Evolutionary conservation across 352 stramenopile genomes (phyloP).

Genomic region (Saprolegnia diclina): DNA sequence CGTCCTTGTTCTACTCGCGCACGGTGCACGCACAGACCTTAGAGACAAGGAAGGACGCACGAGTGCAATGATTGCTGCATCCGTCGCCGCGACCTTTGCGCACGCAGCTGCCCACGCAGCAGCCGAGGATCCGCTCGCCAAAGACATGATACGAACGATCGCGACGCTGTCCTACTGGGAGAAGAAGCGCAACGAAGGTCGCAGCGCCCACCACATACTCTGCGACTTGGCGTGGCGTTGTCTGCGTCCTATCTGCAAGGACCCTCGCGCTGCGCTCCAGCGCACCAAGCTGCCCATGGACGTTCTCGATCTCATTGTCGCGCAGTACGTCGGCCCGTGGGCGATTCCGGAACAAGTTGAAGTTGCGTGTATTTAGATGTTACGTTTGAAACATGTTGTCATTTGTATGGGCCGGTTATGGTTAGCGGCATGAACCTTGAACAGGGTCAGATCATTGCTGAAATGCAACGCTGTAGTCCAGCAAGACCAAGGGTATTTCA

Average conservation of each 20-base stretch:
- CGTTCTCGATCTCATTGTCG: conserved; percentile 10
- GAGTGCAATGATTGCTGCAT: not conserved
- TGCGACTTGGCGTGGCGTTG: not conserved
- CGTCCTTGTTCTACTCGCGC: not conserved
- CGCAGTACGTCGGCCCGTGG: conserved; percentile 20
- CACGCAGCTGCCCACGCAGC: not conserved
- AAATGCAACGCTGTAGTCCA: not conserved
- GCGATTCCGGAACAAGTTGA: not conserved
- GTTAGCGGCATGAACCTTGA: not conserved
- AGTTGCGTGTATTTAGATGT: not conserved
- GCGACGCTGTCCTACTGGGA: conserved; percentile 9
- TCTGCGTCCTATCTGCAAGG: conserved; percentile 7
- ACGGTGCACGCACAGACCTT: not conserved
- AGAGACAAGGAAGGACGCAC: conserved; percentile 11
- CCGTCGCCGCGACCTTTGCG: not conserved
- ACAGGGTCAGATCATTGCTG: not conserved
- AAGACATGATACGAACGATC: conserved; percentile 4
- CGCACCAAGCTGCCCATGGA: not conserved
- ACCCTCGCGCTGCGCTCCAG: not conserved
- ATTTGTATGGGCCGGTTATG: too few relatives aligned
- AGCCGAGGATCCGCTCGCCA: not conserved
- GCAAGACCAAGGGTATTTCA: too few relatives aligned
- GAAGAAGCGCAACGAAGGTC: not conserved
- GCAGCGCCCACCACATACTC: not conserved
- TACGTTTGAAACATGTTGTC: too few relatives aligned